A percentile compares a stretch with the other conserved stretches of the same genome.
Evolutionary conservation across 257 asterid species (phyloP).

Genomic region (Lycium barbarum): DNA sequence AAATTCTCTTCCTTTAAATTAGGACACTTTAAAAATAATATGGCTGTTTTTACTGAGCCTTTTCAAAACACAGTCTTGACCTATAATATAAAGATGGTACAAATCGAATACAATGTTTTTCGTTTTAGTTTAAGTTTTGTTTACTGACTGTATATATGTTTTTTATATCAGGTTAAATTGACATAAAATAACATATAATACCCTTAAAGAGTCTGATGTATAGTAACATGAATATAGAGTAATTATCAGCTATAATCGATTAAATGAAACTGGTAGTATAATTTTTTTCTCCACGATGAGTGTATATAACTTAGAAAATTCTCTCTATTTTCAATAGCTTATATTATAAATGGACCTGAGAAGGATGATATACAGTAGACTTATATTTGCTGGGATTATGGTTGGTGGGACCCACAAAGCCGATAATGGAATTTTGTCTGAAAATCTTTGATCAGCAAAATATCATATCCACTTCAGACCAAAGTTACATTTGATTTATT

Average conservation of each 20-base stretch:
- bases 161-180: not conserved
- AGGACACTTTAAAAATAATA: not conserved
- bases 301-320: too few species aligned
- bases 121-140: not conserved
- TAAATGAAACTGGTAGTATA: too few species aligned
- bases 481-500: constrained; percentile 1
- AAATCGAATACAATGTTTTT: not conserved
- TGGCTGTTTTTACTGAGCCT: too few species aligned
- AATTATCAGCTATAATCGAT: too few species aligned
- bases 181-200: not conserved
- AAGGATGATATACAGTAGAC: not conserved
- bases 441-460: constrained; percentile 3
- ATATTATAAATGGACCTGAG: not conserved
- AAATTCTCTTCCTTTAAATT: not conserved
- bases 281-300: too few species aligned
- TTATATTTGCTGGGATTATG: not conserved
- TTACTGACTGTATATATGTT: not conserved
- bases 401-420: constrained; percentile 21
- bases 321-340: not conserved
- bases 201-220: not conserved
- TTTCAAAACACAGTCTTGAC: not conserved
- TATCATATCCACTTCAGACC: constrained; percentile 19
- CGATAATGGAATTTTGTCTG: constrained; percentile 31
- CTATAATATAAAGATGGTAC: not conserved
- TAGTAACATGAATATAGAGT: too few species aligned